Percentiles rank a stretch among this genome's conserved stretches.
phyloP scores from a whole-genome alignment of 2,329 filamentous ascomycete species.

The Alternaria arborescens region DNA sequence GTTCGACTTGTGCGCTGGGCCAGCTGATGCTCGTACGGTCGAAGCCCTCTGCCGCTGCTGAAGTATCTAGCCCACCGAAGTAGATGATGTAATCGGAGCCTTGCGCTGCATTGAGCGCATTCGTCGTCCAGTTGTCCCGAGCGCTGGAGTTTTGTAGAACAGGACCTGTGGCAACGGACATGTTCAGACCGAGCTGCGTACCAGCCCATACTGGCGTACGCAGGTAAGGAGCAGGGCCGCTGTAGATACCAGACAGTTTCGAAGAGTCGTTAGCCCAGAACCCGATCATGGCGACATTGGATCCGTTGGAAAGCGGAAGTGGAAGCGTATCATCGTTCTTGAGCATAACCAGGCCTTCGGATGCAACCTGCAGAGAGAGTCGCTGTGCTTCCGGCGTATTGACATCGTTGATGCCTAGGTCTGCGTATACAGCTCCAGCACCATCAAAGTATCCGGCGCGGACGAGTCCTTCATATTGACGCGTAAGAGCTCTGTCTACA shows the following conservation, averaged over 20 bases:
- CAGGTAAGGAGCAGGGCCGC: slow-evolving; percentile 49
- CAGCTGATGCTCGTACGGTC: slow-evolving; percentile 63
- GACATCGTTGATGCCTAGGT: slow-evolving; percentile 64
- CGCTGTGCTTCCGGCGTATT: slow-evolving; percentile 60
- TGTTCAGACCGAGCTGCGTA: slow-evolving; percentile 55
- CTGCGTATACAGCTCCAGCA: slow-evolving; percentile 58
- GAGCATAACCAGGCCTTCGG: no score
- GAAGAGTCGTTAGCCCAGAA: slow-evolving; percentile 66
- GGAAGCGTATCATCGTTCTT: no score
- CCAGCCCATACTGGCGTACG: slow-evolving; percentile 64
- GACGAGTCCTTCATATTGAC: no score
- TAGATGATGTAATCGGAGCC: slow-evolving; percentile 63
- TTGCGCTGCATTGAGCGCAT: slow-evolving; percentile 46
- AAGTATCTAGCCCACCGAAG: slow-evolving; percentile 64
- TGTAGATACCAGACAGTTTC: slow-evolving; percentile 69
- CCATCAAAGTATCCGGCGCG: slow-evolving; percentile 64
- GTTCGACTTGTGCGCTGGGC: slow-evolving; percentile 60
- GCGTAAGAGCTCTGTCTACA: slow-evolving; percentile 52
- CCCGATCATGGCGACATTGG: slow-evolving; percentile 64
- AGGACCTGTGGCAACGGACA: slow-evolving; percentile 36
- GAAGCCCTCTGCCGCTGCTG: slow-evolving; percentile 61
- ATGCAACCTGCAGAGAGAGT: no score
- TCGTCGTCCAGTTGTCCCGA: neutral
- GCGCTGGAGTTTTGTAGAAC: neutral
- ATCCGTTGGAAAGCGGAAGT: slow-evolving; percentile 47